Conservation (phyloP, 805 yeast species). For the Candida taoyuanica region DNA sequence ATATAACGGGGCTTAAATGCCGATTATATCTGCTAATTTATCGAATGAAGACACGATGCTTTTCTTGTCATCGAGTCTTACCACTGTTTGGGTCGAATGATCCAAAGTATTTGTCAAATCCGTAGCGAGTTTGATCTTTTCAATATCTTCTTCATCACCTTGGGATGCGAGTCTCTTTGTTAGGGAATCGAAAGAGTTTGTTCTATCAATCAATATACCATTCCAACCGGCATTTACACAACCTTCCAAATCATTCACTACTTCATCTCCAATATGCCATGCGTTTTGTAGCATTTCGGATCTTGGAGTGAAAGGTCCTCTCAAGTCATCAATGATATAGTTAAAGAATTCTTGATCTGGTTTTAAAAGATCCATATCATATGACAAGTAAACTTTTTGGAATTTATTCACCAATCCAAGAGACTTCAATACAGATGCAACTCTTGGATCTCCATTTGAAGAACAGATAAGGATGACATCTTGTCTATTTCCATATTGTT, state of each 20-base stretch:
- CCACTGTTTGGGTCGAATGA: background rate
- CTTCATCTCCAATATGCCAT: conserved; percentile 71
- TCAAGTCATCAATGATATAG: conserved; percentile 29
- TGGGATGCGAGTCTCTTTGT: conserved; percentile 5
- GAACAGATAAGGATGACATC: conserved; percentile 40
- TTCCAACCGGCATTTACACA: conserved; percentile 56
- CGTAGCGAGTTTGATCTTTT: conserved; percentile 11
- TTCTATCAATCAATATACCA: conserved; percentile 51
- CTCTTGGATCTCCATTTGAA: conserved; percentile 61
- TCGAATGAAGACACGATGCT: conserved; percentile 10
- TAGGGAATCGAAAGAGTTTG: conserved; percentile 27
- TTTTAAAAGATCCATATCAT: conserved; percentile 50
- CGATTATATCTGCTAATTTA: conserved; percentile 8
- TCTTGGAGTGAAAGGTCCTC: conserved; percentile 19
- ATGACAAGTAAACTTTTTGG: conserved; percentile 45
- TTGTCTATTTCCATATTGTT: conserved; percentile 25
- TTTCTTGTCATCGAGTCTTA: conserved; percentile 12
- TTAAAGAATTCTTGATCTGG: conserved; percentile 49
- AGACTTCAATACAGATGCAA: conserved; percentile 40
- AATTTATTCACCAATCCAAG: conserved; percentile 43
- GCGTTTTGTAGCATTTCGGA: conserved; percentile 24
- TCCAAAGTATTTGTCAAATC: conserved; percentile 6
- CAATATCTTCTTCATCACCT: conserved; percentile 12
- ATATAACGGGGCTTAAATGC: conserved; percentile 1
- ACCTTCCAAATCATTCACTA: conserved; percentile 49